Evolutionary conservation across 768 basidiomycete species (phyloP).

Genomic region (Clitopilus hobsonii): DNA sequence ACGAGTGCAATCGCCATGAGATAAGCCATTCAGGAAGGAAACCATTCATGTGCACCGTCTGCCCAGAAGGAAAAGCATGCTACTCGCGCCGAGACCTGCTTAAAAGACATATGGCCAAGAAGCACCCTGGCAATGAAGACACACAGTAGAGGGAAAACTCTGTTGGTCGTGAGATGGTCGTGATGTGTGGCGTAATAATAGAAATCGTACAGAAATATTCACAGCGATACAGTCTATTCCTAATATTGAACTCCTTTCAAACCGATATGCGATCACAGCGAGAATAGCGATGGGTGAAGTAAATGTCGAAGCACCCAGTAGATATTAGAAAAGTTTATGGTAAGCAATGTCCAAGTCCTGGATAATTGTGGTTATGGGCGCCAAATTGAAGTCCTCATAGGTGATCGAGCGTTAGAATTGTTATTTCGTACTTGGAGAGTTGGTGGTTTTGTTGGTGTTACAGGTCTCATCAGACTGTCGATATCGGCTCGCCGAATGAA

Average conservation of each 20-base stretch:
- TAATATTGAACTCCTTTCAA: not conserved
- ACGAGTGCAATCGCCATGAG: conserved; percentile 76
- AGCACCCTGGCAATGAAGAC: conserved; percentile 33
- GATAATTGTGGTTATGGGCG: conserved; percentile 46
- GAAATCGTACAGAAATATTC: not conserved
- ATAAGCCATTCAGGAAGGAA: conserved; percentile 55
- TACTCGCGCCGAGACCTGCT: conserved; percentile 69
- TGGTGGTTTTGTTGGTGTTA: conserved; percentile 62
- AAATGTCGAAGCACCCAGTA: not conserved
- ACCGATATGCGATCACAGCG: not conserved
- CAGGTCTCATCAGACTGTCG: conserved; percentile 51
- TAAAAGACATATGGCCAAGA: conserved; percentile 58
- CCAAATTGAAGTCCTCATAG: conserved; percentile 57
- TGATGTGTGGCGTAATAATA: not conserved
- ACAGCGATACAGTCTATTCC: not conserved
- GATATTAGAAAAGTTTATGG: conserved; percentile 4
- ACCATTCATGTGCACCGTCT: conserved; percentile 56
- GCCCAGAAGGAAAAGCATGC: conserved; percentile 38
- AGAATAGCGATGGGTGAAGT: not conserved
- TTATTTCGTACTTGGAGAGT: conserved; percentile 31
- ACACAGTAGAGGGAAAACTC: not conserved
- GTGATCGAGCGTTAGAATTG: conserved; percentile 36
- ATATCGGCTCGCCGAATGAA: conserved; percentile 78
- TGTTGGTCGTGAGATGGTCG: not conserved
- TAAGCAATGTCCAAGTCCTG: conserved; percentile 4